A percentile compares a stretch with the other conserved stretches of the same genome.
phyloP scores from a whole-genome alignment of 2,329 filamentous ascomycete genomes.

The Fusarium sp. region DNA sequence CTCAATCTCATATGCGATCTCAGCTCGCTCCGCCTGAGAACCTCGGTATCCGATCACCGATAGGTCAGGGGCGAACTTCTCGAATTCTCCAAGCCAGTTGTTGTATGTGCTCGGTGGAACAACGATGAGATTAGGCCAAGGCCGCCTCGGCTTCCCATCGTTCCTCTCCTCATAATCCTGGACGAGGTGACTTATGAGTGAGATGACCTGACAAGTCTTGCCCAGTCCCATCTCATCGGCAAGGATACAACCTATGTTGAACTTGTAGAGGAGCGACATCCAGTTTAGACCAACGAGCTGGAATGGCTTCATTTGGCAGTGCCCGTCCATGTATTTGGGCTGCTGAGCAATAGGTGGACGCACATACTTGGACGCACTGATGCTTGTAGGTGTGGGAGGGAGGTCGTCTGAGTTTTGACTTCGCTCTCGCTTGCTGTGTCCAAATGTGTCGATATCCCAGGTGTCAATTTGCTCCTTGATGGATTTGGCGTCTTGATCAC shows the following conservation, averaged over 20 bases:
- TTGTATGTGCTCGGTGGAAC: constrained; percentile 95
- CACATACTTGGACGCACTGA: constrained; percentile 52
- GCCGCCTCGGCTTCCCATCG: constrained; percentile 48
- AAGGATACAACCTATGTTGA: constrained; percentile 86
- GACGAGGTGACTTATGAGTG: constrained; percentile 86
- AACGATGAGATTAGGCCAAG: constrained; percentile 84
- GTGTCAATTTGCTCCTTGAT: constrained; percentile 61
- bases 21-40: constrained; percentile 73
- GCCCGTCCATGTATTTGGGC: constrained; percentile 81
- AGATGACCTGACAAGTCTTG: constrained; percentile 97
- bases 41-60: constrained; percentile 80
- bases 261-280: constrained; percentile 85
- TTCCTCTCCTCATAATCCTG: constrained; percentile 65
- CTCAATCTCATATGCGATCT: constrained; percentile 75
- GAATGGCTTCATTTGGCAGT: constrained; percentile 88
- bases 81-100: constrained; percentile 94
- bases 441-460: constrained; percentile 65
- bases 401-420: constrained; percentile 53
- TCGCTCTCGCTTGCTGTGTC: constrained; percentile 54
- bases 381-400: constrained; percentile 60
- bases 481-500: constrained; percentile 76
- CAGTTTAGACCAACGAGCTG: constrained; percentile 96
- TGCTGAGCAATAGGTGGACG: constrained; percentile 69
- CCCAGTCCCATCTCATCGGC: constrained; percentile 98
- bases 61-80: constrained; percentile 84